phyloP scores from a whole-genome alignment of 257 asterid species.

The Scutellaria minor region DNA sequence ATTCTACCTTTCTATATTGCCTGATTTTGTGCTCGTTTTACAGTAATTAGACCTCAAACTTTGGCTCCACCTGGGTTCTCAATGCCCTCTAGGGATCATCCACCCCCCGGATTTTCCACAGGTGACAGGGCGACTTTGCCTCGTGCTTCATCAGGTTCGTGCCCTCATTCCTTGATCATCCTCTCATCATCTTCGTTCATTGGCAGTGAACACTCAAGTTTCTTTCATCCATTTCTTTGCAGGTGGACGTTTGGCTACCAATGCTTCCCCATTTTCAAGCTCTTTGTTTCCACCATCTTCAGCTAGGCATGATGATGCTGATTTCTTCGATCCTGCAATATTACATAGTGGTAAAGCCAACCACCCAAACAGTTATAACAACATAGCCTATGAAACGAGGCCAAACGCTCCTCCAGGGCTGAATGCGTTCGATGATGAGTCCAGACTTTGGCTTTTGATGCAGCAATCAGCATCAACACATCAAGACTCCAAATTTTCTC shows the following conservation, averaged over 20 bases:
- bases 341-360: conserved; percentile 48
- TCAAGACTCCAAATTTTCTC: conserved; percentile 55
- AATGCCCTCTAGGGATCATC: conserved; percentile 67
- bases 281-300: conserved; percentile 47
- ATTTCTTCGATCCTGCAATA: conserved; percentile 63
- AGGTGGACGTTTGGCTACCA: conserved; percentile 60
- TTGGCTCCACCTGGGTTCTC: conserved; percentile 88
- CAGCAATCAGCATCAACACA: conserved; percentile 55
- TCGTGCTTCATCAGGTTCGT: conserved; percentile 63
- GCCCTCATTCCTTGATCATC: not conserved
- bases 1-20: not conserved
- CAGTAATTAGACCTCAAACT: conserved; percentile 71
- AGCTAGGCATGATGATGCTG: conserved; percentile 46
- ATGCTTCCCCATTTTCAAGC: conserved; percentile 48
- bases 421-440: conserved; percentile 57
- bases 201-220: not conserved
- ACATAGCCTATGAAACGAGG: conserved; percentile 45
- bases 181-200: not conserved
- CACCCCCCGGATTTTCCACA: conserved; percentile 82
- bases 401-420: conserved; percentile 39
- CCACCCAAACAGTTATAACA: conserved; percentile 45
- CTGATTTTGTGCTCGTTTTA: conserved; percentile 28
- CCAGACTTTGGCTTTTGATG: conserved; percentile 72
- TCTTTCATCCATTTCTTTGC: conserved; percentile 28
- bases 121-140: conserved; percentile 55